Evolutionary conservation across 129 eudicot genomes (phyloP).

Genomic region (Oenanthe sinensis): DNA sequence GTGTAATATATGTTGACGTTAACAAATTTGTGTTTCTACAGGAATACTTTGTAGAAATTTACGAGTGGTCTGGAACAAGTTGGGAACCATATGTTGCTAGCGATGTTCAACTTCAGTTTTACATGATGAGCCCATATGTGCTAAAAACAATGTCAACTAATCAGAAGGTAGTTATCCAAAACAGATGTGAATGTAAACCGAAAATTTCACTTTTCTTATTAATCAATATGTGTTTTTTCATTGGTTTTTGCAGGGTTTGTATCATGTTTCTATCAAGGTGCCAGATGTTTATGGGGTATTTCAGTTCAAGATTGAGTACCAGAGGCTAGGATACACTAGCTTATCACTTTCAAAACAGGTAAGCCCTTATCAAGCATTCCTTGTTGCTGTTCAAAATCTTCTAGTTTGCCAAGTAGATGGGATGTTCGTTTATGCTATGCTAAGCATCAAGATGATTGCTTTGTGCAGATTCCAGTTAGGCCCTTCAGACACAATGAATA

Average conservation of each 20-base stretch:
- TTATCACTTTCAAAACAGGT: slow-evolving; percentile 49
- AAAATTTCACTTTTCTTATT: background rate
- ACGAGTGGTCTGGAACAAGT: slow-evolving; percentile 81
- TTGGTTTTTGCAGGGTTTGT: slow-evolving; percentile 51
- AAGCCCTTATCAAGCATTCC: slow-evolving; percentile 10
- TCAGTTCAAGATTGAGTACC: slow-evolving; percentile 94
- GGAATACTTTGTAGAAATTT: slow-evolving; percentile 83
- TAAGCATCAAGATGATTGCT: slow-evolving; percentile 4
- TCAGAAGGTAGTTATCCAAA: slow-evolving; percentile 48
- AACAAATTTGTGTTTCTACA: slow-evolving; percentile 21
- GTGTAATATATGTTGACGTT: background rate
- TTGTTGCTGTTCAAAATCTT: background rate
- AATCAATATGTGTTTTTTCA: background rate
- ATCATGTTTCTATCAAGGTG: slow-evolving; percentile 70
- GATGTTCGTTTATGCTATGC: background rate
- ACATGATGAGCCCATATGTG: slow-evolving; percentile 99
- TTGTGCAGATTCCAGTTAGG: slow-evolving; percentile 62
- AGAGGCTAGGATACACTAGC: slow-evolving; percentile 81
- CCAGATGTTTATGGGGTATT: slow-evolving; percentile 99
- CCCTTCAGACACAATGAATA: slow-evolving; percentile 88
- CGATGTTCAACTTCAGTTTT: slow-evolving; percentile 93
- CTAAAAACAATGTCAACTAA: slow-evolving; percentile 67
- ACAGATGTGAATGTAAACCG: background rate
- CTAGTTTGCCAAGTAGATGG: background rate
- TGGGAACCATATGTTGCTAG: slow-evolving; percentile 88